Conservation (phyloP, 169 alveolate genomes). For the Perkinsus chesapeaki region DNA sequence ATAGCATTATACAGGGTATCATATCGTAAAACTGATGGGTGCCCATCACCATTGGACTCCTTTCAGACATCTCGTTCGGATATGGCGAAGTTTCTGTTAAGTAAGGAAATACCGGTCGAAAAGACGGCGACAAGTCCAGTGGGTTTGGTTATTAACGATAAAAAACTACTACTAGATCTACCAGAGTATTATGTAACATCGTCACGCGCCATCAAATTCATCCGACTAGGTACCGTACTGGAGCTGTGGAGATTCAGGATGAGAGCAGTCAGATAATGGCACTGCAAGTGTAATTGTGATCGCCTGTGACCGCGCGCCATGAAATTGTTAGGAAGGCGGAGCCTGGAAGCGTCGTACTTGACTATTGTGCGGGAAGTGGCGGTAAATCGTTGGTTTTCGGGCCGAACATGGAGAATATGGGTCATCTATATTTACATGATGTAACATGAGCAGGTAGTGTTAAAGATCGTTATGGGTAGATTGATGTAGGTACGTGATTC, state of each 20-base stretch:
- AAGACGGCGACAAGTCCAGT: neutral
- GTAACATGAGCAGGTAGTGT: conserved; percentile 37
- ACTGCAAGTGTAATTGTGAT: conserved; percentile 30
- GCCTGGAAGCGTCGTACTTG: conserved; percentile 80
- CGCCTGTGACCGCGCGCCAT: neutral
- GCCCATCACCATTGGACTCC: neutral
- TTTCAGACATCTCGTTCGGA: neutral
- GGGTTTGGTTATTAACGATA: conserved; percentile 65
- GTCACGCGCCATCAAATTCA: neutral
- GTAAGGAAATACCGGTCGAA: neutral
- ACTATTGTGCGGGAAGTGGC: conserved; percentile 90
- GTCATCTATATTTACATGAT: conserved; percentile 81
- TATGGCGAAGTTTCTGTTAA: neutral
- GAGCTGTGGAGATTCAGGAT: conserved; percentile 85
- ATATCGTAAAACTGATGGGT: no score
- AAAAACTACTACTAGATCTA: conserved; percentile 55
- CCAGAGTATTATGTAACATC: conserved; percentile 52
- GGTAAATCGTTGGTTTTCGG: conserved; percentile 87
- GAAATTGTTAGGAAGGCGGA: conserved; percentile 55
- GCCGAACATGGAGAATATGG: conserved; percentile 71
- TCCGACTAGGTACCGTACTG: conserved; percentile 35
- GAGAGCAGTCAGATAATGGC: conserved; percentile 76
- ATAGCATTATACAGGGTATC: no score
- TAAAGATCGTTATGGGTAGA: neutral
- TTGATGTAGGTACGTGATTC: neutral